Percentiles rank a stretch among this genome's conserved stretches.
phyloP scores from a whole-genome alignment of 2,329 filamentous ascomycete genomes.

The Bimuria novae-zelandiae region DNA sequence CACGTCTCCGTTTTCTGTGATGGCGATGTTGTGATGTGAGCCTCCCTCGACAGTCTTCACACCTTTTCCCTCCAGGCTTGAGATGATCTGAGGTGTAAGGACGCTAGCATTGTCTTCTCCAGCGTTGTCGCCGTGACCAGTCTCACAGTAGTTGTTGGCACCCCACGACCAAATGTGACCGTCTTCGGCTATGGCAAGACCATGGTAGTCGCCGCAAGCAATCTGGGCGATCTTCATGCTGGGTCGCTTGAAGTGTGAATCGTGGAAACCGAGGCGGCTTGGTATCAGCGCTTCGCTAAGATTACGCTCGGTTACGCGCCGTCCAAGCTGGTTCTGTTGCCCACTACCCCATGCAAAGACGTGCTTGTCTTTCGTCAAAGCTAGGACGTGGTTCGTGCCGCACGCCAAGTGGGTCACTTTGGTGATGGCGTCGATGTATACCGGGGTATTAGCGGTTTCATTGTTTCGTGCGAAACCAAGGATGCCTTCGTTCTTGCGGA shows the following conservation, averaged over 20 bases:
- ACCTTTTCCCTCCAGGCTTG: slow-evolving; percentile 65
- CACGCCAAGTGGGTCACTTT: slow-evolving; percentile 68
- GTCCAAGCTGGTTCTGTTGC: slow-evolving; percentile 73
- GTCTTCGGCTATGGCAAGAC: slow-evolving; percentile 72
- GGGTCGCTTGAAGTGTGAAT: slow-evolving; percentile 33
- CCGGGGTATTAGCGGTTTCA: slow-evolving; percentile 48
- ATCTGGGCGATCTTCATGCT: slow-evolving; percentile 63
- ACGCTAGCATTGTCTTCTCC: slow-evolving; percentile 73
- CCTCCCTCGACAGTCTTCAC: slow-evolving; percentile 73
- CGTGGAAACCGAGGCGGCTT: slow-evolving; percentile 60
- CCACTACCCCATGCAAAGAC: slow-evolving; percentile 74
- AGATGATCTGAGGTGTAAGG: slow-evolving; percentile 67
- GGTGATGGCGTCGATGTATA: slow-evolving; percentile 65
- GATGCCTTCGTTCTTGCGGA: slow-evolving; percentile 70
- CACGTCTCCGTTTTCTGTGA: slow-evolving; percentile 59
- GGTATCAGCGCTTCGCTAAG: slow-evolving; percentile 60
- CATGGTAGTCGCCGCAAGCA: slow-evolving; percentile 77
- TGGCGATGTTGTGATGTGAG: slow-evolving; percentile 72
- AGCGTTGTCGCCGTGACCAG: slow-evolving; percentile 66
- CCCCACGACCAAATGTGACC: slow-evolving; percentile 81
- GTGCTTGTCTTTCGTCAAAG: slow-evolving; percentile 66
- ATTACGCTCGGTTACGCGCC: slow-evolving; percentile 64
- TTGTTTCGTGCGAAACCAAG: slow-evolving; percentile 64
- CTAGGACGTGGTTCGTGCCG: slow-evolving; percentile 73
- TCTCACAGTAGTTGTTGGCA: slow-evolving; percentile 84